A percentile compares a stretch with the other conserved stretches of the same genome.
Evolutionary conservation across 495 filamentous ascomycete genomes (phyloP).

Genomic region (Hyphodiscus hymeniophilus): DNA sequence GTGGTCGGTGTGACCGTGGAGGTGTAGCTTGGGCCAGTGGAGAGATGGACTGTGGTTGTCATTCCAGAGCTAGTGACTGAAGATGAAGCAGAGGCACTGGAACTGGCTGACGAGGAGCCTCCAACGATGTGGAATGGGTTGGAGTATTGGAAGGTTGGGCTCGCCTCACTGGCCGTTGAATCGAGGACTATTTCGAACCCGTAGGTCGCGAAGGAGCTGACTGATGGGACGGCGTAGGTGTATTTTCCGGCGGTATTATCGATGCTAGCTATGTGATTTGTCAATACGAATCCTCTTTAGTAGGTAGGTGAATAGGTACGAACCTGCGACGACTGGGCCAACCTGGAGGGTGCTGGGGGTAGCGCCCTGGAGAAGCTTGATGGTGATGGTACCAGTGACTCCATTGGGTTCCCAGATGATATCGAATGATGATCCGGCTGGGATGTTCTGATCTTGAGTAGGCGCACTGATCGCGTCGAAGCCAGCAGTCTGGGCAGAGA

Average conservation of each 20-base stretch:
- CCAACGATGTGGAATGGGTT: constrained; percentile 17
- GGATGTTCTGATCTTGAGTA: constrained; percentile 5
- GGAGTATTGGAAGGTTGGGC: constrained; percentile 17
- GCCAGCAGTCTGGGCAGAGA: constrained; percentile 17
- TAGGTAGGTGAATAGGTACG: background rate
- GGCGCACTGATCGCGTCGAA: constrained; percentile 19
- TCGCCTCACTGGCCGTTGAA: background rate
- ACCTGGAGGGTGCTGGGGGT: constrained; percentile 2
- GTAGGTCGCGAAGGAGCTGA: constrained; percentile 8
- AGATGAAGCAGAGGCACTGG: background rate
- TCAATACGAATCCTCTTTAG: constrained; percentile 1
- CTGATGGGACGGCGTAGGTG: constrained; percentile 5
- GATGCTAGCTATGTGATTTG: constrained; percentile 11
- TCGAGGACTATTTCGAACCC: constrained; percentile 14
- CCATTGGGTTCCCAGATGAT: constrained; percentile 14
- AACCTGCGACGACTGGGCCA: constrained; percentile 9
- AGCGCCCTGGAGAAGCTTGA: constrained; percentile 17
- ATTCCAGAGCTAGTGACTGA: constrained; percentile 3
- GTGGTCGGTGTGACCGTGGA: background rate
- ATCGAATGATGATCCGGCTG: constrained; percentile 9
- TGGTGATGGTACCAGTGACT: constrained; percentile 9
- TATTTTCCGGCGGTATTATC: constrained; percentile 6
- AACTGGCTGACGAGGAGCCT: background rate
- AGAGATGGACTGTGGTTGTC: background rate
- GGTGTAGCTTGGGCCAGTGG: background rate